phyloP scores from a whole-genome alignment of 208 protist species.

The Crithidia expoeki region DNA sequence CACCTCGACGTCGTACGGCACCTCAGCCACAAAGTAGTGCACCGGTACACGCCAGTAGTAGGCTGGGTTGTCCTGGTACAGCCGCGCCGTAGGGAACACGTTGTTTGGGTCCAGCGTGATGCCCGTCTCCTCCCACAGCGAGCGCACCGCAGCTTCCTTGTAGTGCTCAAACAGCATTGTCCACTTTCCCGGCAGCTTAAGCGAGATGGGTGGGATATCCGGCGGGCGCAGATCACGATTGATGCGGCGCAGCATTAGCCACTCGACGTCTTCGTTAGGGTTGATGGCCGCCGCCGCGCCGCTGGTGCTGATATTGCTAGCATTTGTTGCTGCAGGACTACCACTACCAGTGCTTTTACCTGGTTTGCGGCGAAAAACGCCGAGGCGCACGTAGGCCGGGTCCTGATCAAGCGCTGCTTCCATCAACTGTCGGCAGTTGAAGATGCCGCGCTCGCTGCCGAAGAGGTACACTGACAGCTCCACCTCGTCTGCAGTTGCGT shows the following conservation, averaged over 20 bases:
- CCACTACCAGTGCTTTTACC: slow-evolving; percentile 14
- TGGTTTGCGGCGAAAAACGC: slow-evolving; percentile 77
- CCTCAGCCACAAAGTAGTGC: slow-evolving; percentile 88
- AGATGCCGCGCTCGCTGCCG: slow-evolving; percentile 86
- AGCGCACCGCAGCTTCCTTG: slow-evolving; percentile 88
- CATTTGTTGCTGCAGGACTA: background rate
- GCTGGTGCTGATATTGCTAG: background rate
- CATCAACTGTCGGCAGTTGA: slow-evolving; percentile 89
- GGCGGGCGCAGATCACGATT: slow-evolving; percentile 88
- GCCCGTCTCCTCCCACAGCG: slow-evolving; percentile 91
- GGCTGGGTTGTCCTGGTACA: slow-evolving; percentile 55
- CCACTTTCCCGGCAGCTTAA: slow-evolving; percentile 92
- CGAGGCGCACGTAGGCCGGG: slow-evolving; percentile 85
- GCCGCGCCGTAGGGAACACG: slow-evolving; percentile 72
- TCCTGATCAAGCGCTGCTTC: slow-evolving; percentile 78
- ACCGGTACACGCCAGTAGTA: slow-evolving; percentile 92
- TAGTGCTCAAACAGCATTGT: slow-evolving; percentile 87
- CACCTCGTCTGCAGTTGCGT: slow-evolving; percentile 83
- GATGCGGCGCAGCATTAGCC: slow-evolving; percentile 89
- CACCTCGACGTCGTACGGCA: slow-evolving; percentile 81
- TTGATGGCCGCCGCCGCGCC: background rate
- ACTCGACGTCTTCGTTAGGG: slow-evolving; percentile 62
- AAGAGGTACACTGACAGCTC: slow-evolving; percentile 91
- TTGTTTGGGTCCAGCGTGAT: slow-evolving; percentile 70
- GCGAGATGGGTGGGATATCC: slow-evolving; percentile 90